Evolutionary conservation across 169 alveolate species (phyloP), one percentile per base, ranked within the genome.

Genomic region (Plasmodium malariae): DNA sequence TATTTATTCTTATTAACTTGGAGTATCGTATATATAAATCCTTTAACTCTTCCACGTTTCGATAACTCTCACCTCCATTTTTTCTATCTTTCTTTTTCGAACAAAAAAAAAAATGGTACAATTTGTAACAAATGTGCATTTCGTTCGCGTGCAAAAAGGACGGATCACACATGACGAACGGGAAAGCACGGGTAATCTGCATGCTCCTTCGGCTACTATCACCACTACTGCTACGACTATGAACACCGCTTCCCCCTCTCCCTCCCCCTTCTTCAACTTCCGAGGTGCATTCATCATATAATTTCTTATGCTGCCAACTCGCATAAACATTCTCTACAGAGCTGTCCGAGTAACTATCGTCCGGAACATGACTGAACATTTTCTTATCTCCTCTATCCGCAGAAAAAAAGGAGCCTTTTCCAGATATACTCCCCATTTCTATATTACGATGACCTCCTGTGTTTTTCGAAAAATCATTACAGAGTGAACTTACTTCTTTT

Each of bases 311-410:
- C 55, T 30, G 5, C 17, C 43, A 54, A 24, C 36, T 37, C 2
- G 17, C n/a, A 12, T 76, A 21, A 4, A 34, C 65, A 45, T 26
- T 17, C 49, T 83, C 83, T 37, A 49, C 28, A 45, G 74, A 83
- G 24, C 72, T 67, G 34, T 83, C 83, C 1, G 72, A 65, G 28
- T 83, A 83, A 59, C 49, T 43, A 49, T 67, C 68, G 17, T 83
- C 62, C 7, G 48, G 21, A 3, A 9, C 24, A 43, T 37, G 21
- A 0, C 62, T 63, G 57, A 57, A 57, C 2, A n/a, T 37, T 36
- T 57, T 62, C 3, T 43, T 55, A 36, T 57, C 49, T n/a, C n/a
- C n/a, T n/a, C n/a, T n/a, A n/a, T n/a, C n/a, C n/a, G n/a, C n/a
- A n/a, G n/a, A n/a, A n/a, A n/a, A n/a, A n/a, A n/a, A n/a, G n/a